Percentiles rank a stretch among this genome's conserved stretches.
Conservation (phyloP, 768 basidiomycete species). For the Butyriboletus loyo region DNA sequence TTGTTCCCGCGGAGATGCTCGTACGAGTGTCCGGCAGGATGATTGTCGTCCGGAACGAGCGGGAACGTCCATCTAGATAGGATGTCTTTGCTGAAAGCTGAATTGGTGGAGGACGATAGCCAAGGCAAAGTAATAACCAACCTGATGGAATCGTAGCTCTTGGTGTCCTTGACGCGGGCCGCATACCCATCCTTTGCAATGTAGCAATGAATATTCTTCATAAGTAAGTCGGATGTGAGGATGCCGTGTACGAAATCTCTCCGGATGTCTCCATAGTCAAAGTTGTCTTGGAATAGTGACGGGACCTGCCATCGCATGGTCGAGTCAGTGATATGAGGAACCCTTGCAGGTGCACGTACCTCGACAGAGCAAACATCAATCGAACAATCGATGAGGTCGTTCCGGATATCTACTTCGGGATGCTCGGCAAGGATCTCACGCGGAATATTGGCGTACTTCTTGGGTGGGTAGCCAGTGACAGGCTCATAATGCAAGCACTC, state of each 20-base stretch:
- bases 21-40: conserved; percentile 78
- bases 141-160: conserved; percentile 89
- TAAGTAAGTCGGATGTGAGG: conserved; percentile 88
- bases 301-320: conserved; percentile 61
- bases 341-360: conserved; percentile 40
- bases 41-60: conserved; percentile 90
- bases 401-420: conserved; percentile 80
- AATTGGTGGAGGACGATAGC: not conserved
- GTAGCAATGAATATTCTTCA: conserved; percentile 92
- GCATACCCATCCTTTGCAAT: conserved; percentile 88
- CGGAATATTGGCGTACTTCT: conserved; percentile 62
- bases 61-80: conserved; percentile 94
- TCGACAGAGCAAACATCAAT: conserved; percentile 95
- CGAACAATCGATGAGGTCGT: conserved; percentile 83
- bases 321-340: not conserved
- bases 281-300: conserved; percentile 96
- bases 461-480: conserved; percentile 65
- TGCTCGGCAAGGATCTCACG: conserved; percentile 70
- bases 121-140: conserved; percentile 24
- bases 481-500: conserved; percentile 87
- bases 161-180: conserved; percentile 89
- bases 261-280: conserved; percentile 91
- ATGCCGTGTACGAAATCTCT: conserved; percentile 93
- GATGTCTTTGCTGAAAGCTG: conserved; percentile 74
- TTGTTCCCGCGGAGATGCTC: conserved; percentile 86